phyloP scores from a whole-genome alignment of 2,329 filamentous ascomycete species.

The Botrytis pseudocinerea region DNA sequence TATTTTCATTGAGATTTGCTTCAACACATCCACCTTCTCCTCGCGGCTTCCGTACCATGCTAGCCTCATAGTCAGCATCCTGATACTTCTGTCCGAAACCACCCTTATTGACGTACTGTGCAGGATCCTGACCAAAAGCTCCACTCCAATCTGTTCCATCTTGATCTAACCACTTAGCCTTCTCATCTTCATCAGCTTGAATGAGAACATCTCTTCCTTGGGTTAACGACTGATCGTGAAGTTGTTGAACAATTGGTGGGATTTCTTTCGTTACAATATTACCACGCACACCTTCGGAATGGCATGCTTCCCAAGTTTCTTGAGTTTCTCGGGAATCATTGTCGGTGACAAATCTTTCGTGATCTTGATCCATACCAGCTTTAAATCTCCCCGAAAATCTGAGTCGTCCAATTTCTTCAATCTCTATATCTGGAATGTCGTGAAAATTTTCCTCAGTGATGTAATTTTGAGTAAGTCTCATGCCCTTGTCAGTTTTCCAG shows the following conservation, averaged over 20 bases:
- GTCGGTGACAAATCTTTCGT: constrained; percentile 78
- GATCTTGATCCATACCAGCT: constrained; percentile 83
- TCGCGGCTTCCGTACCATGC: constrained; percentile 19
- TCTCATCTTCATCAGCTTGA: constrained; percentile 69
- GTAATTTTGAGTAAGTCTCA: constrained; percentile 85
- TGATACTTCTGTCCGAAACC: constrained; percentile 18
- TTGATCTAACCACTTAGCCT: constrained; percentile 74
- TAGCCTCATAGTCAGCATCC: constrained; percentile 25
- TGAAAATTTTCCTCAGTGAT: constrained; percentile 77
- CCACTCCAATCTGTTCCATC: constrained; percentile 84
- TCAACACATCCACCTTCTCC: constrained; percentile 19
- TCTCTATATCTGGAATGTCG: constrained; percentile 69
- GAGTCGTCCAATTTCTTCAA: constrained; percentile 79
- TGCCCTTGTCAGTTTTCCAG: constrained; percentile 76
- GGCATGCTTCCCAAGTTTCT: constrained; percentile 91
- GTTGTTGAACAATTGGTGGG: constrained; percentile 67
- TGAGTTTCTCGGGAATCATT: constrained; percentile 91
- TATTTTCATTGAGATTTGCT: constrained; percentile 40
- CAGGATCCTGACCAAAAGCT: constrained; percentile 78
- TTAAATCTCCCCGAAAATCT: constrained; percentile 83
- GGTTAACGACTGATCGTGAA: constrained; percentile 80
- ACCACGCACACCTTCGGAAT: constrained; percentile 78
- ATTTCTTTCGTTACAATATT: constrained; percentile 72
- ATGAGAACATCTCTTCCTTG: constrained; percentile 80
- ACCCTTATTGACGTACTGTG: constrained; percentile 34